These are phyloP conservation scores for Wallacemonas sp. DNA, from an alignment of 208 protist species.

Conservation along the genomic window DNA sequence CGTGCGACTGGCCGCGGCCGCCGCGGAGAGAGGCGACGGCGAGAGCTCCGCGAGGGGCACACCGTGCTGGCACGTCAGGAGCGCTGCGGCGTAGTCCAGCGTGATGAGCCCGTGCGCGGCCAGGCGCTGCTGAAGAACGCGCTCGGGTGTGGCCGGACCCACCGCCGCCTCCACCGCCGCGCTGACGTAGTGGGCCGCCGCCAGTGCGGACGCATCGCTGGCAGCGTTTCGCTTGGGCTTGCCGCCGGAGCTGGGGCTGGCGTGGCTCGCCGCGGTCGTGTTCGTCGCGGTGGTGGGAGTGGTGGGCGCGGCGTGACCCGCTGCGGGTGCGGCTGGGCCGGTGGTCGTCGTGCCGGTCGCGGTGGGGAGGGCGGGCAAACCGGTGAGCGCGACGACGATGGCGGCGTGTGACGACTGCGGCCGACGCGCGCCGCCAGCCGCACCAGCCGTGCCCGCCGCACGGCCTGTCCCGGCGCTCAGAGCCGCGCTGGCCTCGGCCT, in stretches of 20 bases:
- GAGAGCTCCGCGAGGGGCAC: slow-evolving; percentile 1
- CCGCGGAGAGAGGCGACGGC: slow-evolving; percentile 11
- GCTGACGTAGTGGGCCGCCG: background rate
- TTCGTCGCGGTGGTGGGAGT: background rate
- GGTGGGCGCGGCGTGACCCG: background rate
- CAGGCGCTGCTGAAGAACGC: slow-evolving; percentile 8
- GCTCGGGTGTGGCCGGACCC: background rate
- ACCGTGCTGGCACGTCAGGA: background rate
- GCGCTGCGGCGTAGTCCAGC: slow-evolving; percentile 5
- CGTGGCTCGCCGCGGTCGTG: background rate
- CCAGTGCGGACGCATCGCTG: background rate
- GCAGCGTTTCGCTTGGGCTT: slow-evolving; percentile 2
- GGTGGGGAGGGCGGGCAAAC: background rate
- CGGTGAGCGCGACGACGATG: background rate
- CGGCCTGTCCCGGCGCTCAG: slow-evolving; percentile 1
- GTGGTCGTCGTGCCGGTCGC: background rate
- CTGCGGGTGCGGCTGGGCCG: no score
- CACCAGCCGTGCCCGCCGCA: slow-evolving; percentile 6
- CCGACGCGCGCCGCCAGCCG: no score
- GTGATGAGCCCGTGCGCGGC: background rate
- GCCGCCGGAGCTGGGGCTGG: background rate
- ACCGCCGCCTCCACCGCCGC: slow-evolving; percentile 2
- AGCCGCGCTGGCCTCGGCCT: background rate
- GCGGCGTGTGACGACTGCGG: no score
- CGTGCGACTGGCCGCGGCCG: background rate